Base-by-base conservation (phyloP, 2,329 filamentous ascomycete genomes). In the Pseudogymnoascus sp. region DNA sequence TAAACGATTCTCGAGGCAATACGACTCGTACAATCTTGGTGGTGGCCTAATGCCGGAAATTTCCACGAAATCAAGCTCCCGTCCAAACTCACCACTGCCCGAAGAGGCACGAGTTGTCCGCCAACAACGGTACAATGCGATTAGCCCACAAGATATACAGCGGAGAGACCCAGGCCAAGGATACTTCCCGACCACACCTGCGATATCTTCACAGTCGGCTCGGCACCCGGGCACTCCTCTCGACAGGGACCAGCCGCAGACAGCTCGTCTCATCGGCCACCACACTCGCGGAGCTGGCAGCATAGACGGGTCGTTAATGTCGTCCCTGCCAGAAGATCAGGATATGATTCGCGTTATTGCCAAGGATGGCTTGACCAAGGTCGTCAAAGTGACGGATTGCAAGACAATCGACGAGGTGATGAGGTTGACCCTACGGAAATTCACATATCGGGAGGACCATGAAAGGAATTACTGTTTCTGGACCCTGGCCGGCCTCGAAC, bases 401-500 rank as follows among this genome's bases (percentile, higher is more conserved):
- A 92, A 88, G 72, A 95, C 89, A 4, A 90, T 91, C 65, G 95
- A 97, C 71, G 92, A 97, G 68, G 90, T 97, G 61, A 93, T 97
- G 80, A 83, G 92, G 53, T 89, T 91, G 65, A 96, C 95, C 0
- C 78, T 97, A 50, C 86, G 89, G 68, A 97, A 97, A 75, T 90
- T 96, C 67, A 87, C 88, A 42, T 82, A 96, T 31, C 90, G 92
- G 21, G 92, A 96, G 72, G 90, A 93, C 66, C 92, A 97, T 71
- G 90, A 95, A 73, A 86, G 92, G 70, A 96, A 96, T 72, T 97
- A 96, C 77, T 97, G 93, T 78, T 97, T 99, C 78, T 97, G 95
- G 80, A 88, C 96, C 0, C 81, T 97, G 64, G 88, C 91, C 68
- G 93, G 93, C 60, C 80, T 91, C 40, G 91, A 97, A 59, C 88